These are phyloP conservation scores for Penicillium coprophilum DNA, from an alignment of 495 filamentous ascomycete genomes.

Conservation along the genomic window DNA sequence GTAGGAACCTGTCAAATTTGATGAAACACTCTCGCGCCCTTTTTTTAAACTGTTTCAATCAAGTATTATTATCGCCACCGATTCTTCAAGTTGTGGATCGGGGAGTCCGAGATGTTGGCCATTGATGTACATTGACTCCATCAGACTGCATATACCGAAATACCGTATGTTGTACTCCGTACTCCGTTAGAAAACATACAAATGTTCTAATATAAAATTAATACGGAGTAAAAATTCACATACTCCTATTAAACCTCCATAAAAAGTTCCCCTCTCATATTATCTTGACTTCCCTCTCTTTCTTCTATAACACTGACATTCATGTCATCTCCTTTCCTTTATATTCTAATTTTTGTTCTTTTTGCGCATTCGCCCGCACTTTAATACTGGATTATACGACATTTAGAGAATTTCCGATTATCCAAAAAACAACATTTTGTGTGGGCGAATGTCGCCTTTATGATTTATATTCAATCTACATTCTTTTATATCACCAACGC, in stretches of 20 bases:
- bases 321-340: conserved; percentile 51
- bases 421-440: conserved; percentile 19
- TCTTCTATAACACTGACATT: conserved; percentile 31
- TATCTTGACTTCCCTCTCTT: conserved; percentile 24
- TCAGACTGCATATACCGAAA: conserved; percentile 23
- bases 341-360: conserved; percentile 52
- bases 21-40: conserved; percentile 18
- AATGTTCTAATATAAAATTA: background rate
- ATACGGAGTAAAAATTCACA: no score
- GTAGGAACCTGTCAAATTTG: conserved; percentile 10
- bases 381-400: conserved; percentile 37
- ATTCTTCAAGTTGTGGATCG: conserved; percentile 18
- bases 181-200: conserved; percentile 1
- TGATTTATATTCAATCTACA: conserved; percentile 35
- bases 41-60: conserved; percentile 11
- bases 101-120: conserved; percentile 21
- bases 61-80: conserved; percentile 12
- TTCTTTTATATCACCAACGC: conserved; percentile 35
- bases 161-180: conserved; percentile 9
- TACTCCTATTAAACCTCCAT: conserved; percentile 11
- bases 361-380: conserved; percentile 51
- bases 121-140: conserved; percentile 23
- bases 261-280: conserved; percentile 17
- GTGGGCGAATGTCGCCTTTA: conserved; percentile 51
- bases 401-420: conserved; percentile 16